Conservation (phyloP, 768 basidiomycete species). For the Naganishia friedmannii region DNA sequence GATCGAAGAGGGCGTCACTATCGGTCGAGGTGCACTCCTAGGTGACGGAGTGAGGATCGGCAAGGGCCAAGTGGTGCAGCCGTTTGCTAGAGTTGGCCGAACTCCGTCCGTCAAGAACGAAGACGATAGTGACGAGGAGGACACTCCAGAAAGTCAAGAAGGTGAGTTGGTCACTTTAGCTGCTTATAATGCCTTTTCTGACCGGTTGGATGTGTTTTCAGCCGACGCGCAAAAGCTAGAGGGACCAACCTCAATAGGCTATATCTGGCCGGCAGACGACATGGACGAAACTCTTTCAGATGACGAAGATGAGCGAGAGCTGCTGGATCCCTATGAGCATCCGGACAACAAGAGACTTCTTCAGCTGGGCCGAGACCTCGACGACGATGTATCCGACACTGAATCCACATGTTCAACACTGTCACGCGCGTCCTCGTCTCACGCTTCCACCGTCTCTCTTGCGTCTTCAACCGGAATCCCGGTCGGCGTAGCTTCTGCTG, state of each 20-base stretch:
- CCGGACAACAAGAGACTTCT: constrained; percentile 49
- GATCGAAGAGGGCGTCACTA: constrained; percentile 64
- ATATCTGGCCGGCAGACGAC: constrained; percentile 69
- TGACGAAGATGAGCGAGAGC: constrained; percentile 55
- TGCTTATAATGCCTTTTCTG: constrained; percentile 19
- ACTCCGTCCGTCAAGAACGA: constrained; percentile 48
- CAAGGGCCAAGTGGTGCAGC: constrained; percentile 63
- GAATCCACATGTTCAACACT: constrained; percentile 43
- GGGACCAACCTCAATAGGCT: constrained; percentile 62
- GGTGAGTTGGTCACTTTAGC: constrained; percentile 23
- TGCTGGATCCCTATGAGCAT: constrained; percentile 55
- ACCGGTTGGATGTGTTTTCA: not conserved
- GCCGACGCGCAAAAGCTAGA: constrained; percentile 14
- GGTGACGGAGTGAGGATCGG: constrained; percentile 79
- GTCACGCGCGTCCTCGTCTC: constrained; percentile 42
- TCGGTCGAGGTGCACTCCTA: constrained; percentile 76
- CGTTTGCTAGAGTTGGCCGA: constrained; percentile 70
- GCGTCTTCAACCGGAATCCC: constrained; percentile 38
- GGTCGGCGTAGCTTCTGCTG: constrained; percentile 40
- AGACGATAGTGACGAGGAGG: constrained; percentile 53
- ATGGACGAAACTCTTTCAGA: constrained; percentile 39
- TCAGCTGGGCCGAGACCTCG: constrained; percentile 43
- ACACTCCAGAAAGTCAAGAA: constrained; percentile 33
- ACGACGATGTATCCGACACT: constrained; percentile 28
- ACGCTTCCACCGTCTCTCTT: constrained; percentile 42